phyloP scores from a whole-genome alignment of 257 asterid species.

The Solanum sitiens region DNA sequence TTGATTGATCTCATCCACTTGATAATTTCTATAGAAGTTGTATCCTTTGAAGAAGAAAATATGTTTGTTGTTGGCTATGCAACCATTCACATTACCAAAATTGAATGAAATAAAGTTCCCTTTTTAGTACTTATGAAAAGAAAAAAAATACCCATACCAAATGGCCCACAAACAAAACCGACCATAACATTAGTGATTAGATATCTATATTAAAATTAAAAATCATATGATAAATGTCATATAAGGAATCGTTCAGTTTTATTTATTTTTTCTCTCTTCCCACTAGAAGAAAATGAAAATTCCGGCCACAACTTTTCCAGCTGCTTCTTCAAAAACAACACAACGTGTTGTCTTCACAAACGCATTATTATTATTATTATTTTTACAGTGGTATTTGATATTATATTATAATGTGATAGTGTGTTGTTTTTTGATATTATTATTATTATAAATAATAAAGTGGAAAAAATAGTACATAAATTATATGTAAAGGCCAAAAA shows the following conservation, averaged over 20 bases:
- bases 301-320: neutral
- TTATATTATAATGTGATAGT: neutral
- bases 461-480: neutral
- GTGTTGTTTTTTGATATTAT: neutral
- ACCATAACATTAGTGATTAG: constrained; percentile 1
- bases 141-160: neutral
- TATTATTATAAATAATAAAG: neutral
- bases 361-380: neutral
- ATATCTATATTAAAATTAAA: neutral
- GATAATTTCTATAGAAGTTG: neutral
- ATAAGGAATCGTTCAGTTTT: neutral
- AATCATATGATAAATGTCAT: neutral
- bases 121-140: neutral
- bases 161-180: neutral
- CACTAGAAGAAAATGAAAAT: neutral
- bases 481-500: constrained; percentile 2
- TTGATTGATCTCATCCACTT: neutral
- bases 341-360: neutral
- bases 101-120: neutral
- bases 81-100: neutral
- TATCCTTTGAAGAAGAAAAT: neutral
- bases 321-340: neutral
- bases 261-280: neutral
- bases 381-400: neutral
- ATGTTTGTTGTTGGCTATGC: neutral